Percentiles rank a stretch among this genome's conserved stretches.
phyloP scores from a whole-genome alignment of 2,329 filamentous ascomycete species.

The Trichoderma hamatum region DNA sequence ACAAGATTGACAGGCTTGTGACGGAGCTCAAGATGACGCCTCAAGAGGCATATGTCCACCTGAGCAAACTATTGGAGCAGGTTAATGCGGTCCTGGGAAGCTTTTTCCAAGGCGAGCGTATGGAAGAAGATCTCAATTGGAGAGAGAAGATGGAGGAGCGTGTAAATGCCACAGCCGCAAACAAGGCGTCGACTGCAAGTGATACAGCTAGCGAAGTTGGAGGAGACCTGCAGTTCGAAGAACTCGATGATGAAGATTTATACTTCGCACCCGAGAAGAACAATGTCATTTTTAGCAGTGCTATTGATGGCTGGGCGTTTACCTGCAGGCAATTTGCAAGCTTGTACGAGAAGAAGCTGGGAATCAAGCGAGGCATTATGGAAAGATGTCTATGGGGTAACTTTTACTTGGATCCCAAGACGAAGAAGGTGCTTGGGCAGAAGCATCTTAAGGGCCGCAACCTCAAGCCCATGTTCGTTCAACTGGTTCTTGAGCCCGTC shows the following conservation, averaged over 20 bases:
- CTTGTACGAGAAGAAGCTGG: conserved; percentile 94
- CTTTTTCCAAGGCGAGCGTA: conserved; percentile 96
- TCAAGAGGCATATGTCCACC: conserved; percentile 82
- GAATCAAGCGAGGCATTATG: conserved; percentile 83
- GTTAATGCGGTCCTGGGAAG: conserved; percentile 97
- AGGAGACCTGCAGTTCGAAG: conserved; percentile 71
- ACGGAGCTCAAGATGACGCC: conserved; percentile 95
- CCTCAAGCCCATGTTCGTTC: conserved; percentile 96
- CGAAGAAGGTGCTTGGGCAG: conserved; percentile 84
- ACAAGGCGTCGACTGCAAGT: conserved; percentile 54
- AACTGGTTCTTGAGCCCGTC: conserved; percentile 90
- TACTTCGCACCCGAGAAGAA: conserved; percentile 99
- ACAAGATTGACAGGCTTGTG: conserved; percentile 95
- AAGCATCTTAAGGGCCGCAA: conserved; percentile 92
- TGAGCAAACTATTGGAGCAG: conserved; percentile 88
- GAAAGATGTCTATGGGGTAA: conserved; percentile 97
- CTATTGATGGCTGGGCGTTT: conserved; percentile 98
- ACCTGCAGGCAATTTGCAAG: conserved; percentile 92
- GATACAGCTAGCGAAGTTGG: conserved; percentile 58
- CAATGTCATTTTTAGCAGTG: conserved; percentile 98
- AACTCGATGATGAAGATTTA: conserved; percentile 92
- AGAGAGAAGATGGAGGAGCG: conserved; percentile 88
- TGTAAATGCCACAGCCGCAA: conserved; percentile 69
- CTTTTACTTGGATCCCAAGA: conserved; percentile 95
- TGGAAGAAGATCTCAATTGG: conserved; percentile 98